Evolutionary conservation across 2,329 filamentous ascomycete genomes (phyloP).

Genomic region (Trichoderma afroharzianum): DNA sequence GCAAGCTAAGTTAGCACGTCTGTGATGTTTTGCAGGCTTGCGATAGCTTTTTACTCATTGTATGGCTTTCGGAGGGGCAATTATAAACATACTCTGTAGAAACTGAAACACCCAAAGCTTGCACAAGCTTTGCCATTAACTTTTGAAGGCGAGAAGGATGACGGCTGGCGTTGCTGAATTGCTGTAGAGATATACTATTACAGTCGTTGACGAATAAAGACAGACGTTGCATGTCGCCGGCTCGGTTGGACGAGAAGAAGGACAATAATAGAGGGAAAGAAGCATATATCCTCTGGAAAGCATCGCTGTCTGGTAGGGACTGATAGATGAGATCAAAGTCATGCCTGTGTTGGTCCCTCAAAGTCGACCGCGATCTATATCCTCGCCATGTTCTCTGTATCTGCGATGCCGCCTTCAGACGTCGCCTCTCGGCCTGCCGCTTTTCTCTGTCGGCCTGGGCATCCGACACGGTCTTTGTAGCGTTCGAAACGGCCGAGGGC

Average conservation of each 20-base stretch:
- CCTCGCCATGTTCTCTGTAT: slow-evolving; percentile 85
- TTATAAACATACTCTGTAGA: slow-evolving; percentile 26
- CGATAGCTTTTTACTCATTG: neutral
- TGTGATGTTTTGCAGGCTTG: neutral
- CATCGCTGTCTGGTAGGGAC: slow-evolving; percentile 31
- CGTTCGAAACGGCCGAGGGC: slow-evolving; percentile 54
- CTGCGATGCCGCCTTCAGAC: slow-evolving; percentile 65
- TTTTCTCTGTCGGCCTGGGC: slow-evolving; percentile 82
- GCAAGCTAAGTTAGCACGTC: slow-evolving; percentile 19
- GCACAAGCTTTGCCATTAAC: slow-evolving; percentile 37
- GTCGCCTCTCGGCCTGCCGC: slow-evolving; percentile 76
- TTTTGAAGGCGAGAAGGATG: slow-evolving; percentile 31
- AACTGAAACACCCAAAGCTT: slow-evolving; percentile 28
- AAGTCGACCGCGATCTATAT: slow-evolving; percentile 56
- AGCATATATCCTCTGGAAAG: slow-evolving; percentile 34
- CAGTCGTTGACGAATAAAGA: slow-evolving; percentile 44
- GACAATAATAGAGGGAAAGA: slow-evolving; percentile 48
- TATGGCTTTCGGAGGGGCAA: neutral
- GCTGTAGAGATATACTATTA: slow-evolving; percentile 31
- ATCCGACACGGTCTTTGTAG: slow-evolving; percentile 74
- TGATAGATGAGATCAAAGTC: slow-evolving; percentile 61
- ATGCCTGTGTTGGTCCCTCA: slow-evolving; percentile 55
- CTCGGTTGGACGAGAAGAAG: slow-evolving; percentile 43
- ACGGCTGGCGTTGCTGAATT: slow-evolving; percentile 32
- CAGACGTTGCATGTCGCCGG: slow-evolving; percentile 49